phyloP scores from a whole-genome alignment of 257 asterid genomes.

The Lithospermum erythrorhizon region DNA sequence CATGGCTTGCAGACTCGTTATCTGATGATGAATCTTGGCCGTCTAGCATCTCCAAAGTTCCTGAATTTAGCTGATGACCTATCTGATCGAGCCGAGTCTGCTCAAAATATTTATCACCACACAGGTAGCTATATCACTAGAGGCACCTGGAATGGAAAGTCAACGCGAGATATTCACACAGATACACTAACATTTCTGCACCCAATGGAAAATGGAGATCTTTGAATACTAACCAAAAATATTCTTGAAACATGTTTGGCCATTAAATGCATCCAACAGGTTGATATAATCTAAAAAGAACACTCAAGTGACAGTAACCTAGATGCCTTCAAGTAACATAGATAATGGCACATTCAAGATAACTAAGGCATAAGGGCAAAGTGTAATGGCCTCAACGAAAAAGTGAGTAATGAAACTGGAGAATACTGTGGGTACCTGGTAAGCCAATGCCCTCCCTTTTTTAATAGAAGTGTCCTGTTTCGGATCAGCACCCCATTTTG shows the following conservation, averaged over 20 bases:
- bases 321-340: background rate
- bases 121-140: conserved; percentile 61
- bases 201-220: conserved; percentile 30
- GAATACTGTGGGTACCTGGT: conserved; percentile 46
- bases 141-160: conserved; percentile 44
- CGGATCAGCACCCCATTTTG: conserved; percentile 92
- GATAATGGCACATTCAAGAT: background rate
- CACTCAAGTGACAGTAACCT: conserved; percentile 3
- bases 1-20: conserved; percentile 26
- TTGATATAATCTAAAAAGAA: conserved; percentile 3
- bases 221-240: conserved; percentile 25
- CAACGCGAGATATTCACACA: conserved; percentile 49
- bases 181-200: conserved; percentile 34
- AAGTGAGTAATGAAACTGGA: background rate
- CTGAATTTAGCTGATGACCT: conserved; percentile 50
- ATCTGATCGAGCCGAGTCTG: conserved; percentile 90
- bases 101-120: conserved; percentile 62
- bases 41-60: conserved; percentile 38
- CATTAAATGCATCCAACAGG: conserved; percentile 21
- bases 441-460: conserved; percentile 72
- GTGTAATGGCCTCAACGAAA: conserved; percentile 1
- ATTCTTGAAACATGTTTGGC: conserved; percentile 20
- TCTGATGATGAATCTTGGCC: conserved; percentile 28
- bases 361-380: background rate
- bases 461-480: conserved; percentile 57